Evolutionary conservation across 352 stramenopile species (phyloP), one percentile per base, ranked within the genome.

Genomic region (Elongisporangium senticosum): DNA sequence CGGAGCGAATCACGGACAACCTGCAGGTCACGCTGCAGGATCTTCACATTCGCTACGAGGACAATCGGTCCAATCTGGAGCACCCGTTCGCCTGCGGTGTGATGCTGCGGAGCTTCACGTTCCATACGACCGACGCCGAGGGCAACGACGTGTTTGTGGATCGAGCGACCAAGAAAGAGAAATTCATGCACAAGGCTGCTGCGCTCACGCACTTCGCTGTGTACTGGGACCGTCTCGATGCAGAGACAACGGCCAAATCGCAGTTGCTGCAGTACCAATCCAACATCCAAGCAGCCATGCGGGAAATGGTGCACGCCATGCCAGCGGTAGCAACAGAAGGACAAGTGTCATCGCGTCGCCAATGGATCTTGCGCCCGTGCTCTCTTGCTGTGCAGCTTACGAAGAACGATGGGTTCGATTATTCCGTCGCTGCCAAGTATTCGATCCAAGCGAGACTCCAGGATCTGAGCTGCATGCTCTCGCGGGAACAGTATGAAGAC

Each of bases 401-500:
- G 24, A 91, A 92, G 68, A 94, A 92, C 56, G 84, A 94, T 59
- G 90, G 75, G 33, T 58, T 70, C 4, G 72, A 90, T 51, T 93
- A 88, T 57, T 76, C 74, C 20, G 61, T 68, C 7, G 77, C 71
- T 5, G 78, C 83, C 40, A 93, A 91, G 64, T 89, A 83, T 59
- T 79, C 76, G 3, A 63, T 91, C 13, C 71, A 83, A 28, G 72
- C 81, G 4, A 72, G 79, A 55, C 48, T 90, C 10, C 67, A 70
- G 7, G 66, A 66, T 13, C 40, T 94, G 15, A 64, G 71, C 33
- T 77, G 79, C 56, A 69, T 62, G 2, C 64, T 94, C 24, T 87
- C 82, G 13, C 70, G 82, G 1, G 78, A 90, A 57, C 84, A 94
- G 63, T 94, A 92, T 57, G 82, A 92, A 63, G 84, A 94, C 39